Evolutionary conservation across 345 rosid species (phyloP).

Genomic region (Citrus sp.): DNA sequence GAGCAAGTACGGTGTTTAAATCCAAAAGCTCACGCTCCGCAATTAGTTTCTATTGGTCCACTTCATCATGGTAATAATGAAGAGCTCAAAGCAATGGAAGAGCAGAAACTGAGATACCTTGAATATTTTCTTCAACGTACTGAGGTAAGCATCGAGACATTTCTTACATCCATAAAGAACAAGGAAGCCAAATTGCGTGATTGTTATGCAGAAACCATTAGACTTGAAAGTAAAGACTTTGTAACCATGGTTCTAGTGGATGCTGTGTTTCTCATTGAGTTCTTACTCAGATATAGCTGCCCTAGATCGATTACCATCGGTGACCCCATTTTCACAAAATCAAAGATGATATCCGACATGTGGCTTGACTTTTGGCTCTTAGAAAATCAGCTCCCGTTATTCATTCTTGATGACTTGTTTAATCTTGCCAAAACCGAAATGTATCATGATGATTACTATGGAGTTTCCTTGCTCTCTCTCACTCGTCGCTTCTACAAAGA

Average conservation of each 20-base stretch:
- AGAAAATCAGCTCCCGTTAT: too few relatives aligned
- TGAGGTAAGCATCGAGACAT: too few relatives aligned
- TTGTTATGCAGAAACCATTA: background rate
- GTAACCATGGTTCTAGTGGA: conserved; percentile 17
- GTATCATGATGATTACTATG: background rate
- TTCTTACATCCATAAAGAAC: background rate
- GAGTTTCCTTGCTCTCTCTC: background rate
- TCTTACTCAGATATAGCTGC: background rate
- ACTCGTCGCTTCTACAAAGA: background rate
- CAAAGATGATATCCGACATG: background rate
- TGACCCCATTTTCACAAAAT: background rate
- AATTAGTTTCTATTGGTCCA: too few relatives aligned
- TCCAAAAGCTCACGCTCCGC: too few relatives aligned
- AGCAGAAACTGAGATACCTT: too few relatives aligned
- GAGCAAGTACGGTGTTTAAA: too few relatives aligned
- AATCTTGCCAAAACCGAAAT: background rate
- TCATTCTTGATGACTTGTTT: too few relatives aligned
- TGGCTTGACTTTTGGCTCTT: background rate
- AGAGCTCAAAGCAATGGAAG: too few relatives aligned
- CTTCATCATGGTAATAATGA: too few relatives aligned
- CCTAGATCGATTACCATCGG: background rate
- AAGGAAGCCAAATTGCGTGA: background rate
- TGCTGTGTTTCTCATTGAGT: conserved; percentile 13
- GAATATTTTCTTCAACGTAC: too few relatives aligned
- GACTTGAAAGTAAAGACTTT: background rate